These are phyloP conservation scores for Aspergillus eucalypticola DNA, from an alignment of 2,329 filamentous ascomycete species.

Conservation along the genomic window DNA sequence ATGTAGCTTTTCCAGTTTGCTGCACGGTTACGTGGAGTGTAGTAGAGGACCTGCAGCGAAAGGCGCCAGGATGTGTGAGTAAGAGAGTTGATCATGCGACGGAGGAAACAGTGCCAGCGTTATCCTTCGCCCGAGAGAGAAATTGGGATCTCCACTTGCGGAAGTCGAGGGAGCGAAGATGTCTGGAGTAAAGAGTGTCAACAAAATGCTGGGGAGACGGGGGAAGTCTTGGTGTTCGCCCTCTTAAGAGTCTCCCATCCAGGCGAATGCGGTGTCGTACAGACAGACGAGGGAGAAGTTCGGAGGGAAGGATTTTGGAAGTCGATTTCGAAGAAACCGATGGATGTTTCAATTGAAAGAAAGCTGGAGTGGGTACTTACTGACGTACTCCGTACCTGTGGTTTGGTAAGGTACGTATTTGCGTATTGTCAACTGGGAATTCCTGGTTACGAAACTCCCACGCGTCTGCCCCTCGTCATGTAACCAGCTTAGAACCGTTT, in stretches of 20 bases:
- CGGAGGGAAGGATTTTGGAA: conserved; percentile 26
- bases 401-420: conserved; percentile 11
- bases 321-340: conserved; percentile 27
- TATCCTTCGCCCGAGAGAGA: conserved; percentile 15
- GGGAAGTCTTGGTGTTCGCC: neutral
- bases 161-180: conserved; percentile 10
- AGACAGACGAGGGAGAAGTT: conserved; percentile 22
- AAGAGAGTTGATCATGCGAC: conserved; percentile 32
- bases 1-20: conserved; percentile 30
- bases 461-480: conserved; percentile 3
- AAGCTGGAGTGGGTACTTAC: conserved; percentile 25
- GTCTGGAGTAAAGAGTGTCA: conserved; percentile 1
- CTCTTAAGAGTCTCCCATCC: conserved; percentile 13
- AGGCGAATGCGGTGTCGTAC: conserved; percentile 14
- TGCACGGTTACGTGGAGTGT: conserved; percentile 41
- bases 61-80: conserved; percentile 27
- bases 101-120: conserved; percentile 18
- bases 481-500: neutral
- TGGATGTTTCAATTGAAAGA: conserved; percentile 30
- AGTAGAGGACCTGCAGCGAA: conserved; percentile 29
- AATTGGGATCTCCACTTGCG: conserved; percentile 13
- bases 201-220: neutral
- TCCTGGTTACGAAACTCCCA: neutral
- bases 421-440: conserved; percentile 11
- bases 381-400: conserved; percentile 16